Evolutionary conservation across 257 asterid species (phyloP), one percentile per base, ranked within the genome.

Genomic region (Ajuga chamaepitys): DNA sequence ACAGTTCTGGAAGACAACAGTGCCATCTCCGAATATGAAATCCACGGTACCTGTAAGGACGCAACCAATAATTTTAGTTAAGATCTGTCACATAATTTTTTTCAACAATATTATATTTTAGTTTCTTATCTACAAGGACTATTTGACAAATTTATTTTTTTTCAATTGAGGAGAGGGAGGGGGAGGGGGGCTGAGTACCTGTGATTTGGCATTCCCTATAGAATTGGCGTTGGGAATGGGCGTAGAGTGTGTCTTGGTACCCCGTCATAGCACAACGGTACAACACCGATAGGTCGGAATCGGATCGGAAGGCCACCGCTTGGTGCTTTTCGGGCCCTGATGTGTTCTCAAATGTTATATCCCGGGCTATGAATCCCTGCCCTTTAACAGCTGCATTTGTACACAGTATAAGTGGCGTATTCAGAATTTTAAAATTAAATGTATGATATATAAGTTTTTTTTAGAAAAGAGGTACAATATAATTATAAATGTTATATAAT

Each of bases 21-120:
- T 41, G 0, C 80, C 88, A 35, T 77, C 82, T 3, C 96, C 96
- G 53, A 82, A 88, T 13, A 88, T 85, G 90, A 88, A 88, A 52
- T 88, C 94, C 0, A 88, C 85, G 2, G 91, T 85, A 34, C 95
- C n/a, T n/a, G n/a, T n/a, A n/a, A n/a, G n/a, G n/a, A n/a, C n/a
- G n/a, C n/a, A n/a, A n/a, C n/a, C n/a, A n/a, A n/a, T n/a, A n/a
- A n/a, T n/a, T n/a, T n/a, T n/a, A n/a, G n/a, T n/a, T n/a, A n/a
- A n/a, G n/a, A n/a, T n/a, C n/a, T n/a, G n/a, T n/a, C n/a, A n/a
- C n/a, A n/a, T n/a, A n/a, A n/a, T n/a, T n/a, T n/a, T n/a, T n/a
- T n/a, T n/a, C n/a, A n/a, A n/a, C n/a, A n/a, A n/a, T n/a, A n/a
- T n/a, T n/a, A n/a, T n/a, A n/a, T n/a, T n/a, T n/a, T n/a, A n/a